phyloP scores from a whole-genome alignment of 2,329 filamentous ascomycete genomes.

The Fusarium dimerum region DNA sequence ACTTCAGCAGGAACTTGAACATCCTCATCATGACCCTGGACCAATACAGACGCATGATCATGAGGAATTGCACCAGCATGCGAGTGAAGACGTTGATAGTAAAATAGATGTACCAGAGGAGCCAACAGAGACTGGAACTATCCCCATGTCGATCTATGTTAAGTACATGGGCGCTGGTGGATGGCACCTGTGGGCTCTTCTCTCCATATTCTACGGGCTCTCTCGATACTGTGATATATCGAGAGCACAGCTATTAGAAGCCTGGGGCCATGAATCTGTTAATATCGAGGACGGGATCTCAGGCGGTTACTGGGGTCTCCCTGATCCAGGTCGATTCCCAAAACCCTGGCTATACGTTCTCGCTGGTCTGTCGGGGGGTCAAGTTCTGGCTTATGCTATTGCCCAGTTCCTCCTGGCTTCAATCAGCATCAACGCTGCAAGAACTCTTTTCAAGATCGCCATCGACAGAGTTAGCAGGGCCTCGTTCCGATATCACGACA shows the following conservation, averaged over 20 bases:
- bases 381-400: slow-evolving; percentile 60
- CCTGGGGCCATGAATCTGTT: slow-evolving; percentile 70
- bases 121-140: slow-evolving; percentile 59
- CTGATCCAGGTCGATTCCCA: slow-evolving; percentile 67
- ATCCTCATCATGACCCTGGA: slow-evolving; percentile 33
- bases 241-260: slow-evolving; percentile 80
- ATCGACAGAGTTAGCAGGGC: slow-evolving; percentile 74
- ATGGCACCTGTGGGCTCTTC: slow-evolving; percentile 68
- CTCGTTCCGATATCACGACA: slow-evolving; percentile 88
- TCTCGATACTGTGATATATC: slow-evolving; percentile 66
- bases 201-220: slow-evolving; percentile 62
- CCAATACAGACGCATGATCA: slow-evolving; percentile 18
- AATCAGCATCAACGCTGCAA: slow-evolving; percentile 80
- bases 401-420: slow-evolving; percentile 69
- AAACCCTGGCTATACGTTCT: slow-evolving; percentile 75
- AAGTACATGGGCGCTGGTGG: slow-evolving; percentile 82
- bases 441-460: slow-evolving; percentile 71
- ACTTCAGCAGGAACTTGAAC: slow-evolving; percentile 41
- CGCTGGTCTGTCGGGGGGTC: slow-evolving; percentile 61
- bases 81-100: slow-evolving; percentile 21
- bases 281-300: slow-evolving; percentile 16
- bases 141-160: slow-evolving; percentile 77
- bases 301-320: slow-evolving; percentile 41
- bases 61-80: slow-evolving; percentile 34
- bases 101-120: slow-evolving; percentile 36